Conservation (phyloP, 768 basidiomycete species). For the Pulveroboletus sp. region DNA sequence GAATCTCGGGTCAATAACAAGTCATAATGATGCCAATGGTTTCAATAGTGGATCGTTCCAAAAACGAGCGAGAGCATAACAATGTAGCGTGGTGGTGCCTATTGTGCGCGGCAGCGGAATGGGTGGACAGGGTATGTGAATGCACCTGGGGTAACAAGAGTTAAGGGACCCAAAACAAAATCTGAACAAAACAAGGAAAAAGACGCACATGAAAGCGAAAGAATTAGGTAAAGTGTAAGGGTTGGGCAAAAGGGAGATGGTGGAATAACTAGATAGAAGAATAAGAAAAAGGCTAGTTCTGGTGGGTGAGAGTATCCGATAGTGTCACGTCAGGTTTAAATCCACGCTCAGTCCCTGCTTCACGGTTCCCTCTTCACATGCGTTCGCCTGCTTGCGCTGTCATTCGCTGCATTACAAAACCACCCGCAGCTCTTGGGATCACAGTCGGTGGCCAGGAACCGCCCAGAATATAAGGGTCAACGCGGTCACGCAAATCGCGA, state of each 20-base stretch:
- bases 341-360: constrained; percentile 16
- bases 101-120: constrained; percentile 17
- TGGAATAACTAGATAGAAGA: constrained; percentile 29
- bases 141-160: constrained; percentile 23
- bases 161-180: constrained; percentile 13
- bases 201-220: constrained; percentile 19
- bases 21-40: constrained; percentile 17
- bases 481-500: constrained; percentile 71
- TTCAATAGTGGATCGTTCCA: constrained; percentile 4
- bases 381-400: constrained; percentile 5
- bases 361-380: constrained; percentile 7
- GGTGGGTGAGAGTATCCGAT: constrained; percentile 20
- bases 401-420: constrained; percentile 6
- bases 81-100: constrained; percentile 20
- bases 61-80: constrained; percentile 27
- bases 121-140: constrained; percentile 22
- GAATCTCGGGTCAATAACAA: constrained; percentile 22
- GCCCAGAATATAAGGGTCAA: constrained; percentile 94
- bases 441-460: constrained; percentile 91
- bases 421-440: constrained; percentile 3
- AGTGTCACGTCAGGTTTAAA: constrained; percentile 15
- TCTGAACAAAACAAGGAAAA: constrained; percentile 15
- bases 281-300: constrained; percentile 27
- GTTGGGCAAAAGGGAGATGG: constrained; percentile 17
- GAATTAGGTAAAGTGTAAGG: constrained; percentile 26